Evolutionary conservation across 768 basidiomycete genomes (phyloP), one percentile per base, ranked within the genome.

Genomic region (Pulveroboletus sp.): DNA sequence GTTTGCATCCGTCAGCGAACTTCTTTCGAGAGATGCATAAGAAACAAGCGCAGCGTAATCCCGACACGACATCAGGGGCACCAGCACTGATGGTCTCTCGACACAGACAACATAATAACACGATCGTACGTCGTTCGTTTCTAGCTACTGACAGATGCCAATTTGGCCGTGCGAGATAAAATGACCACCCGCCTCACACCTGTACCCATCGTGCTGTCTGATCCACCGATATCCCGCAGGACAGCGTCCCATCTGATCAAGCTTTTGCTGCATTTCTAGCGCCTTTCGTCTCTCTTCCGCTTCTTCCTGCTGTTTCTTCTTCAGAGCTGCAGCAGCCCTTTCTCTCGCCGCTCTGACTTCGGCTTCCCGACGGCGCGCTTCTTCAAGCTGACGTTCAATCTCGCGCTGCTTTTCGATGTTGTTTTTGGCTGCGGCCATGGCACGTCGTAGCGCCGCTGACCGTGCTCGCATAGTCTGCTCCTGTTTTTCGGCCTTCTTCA

Each of bases 231-330:
- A 81, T 11, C 78, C 79, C 2, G 32, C 54, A 0, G 60, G 57
- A 57, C 84, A 85, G 4, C 74, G 57, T 0, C 83, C 84, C 72
- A 83, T 75, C 0, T 44, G 9, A 0, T 69, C 65, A 6, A 83
- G 59, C 49, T 71, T 76, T 32, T 32, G 52, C 63, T 83, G 83
- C 2, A 68, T 72, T 50, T 61, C 55, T 9, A 50, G 36, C 31
- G 54, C 67, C 40, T 65, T 47, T 10, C 43, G 46, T 38, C 49
- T 55, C 49, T 46, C 57, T 51, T 67, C 62, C 5, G 59, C 71
- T 49, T 83, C 82, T 50, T 75, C 60, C 45, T 67, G 47, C 52
- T 62, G 64, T 48, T 69, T 62, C 54, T 59, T 59, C 55, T 57
- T 68, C 47, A 73, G 44, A 6, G 62, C 69, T 18, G 57, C 60